These are phyloP conservation scores for Euphorbia celastroides DNA, from an alignment of 441 rosid species.

Conservation along the genomic window DNA sequence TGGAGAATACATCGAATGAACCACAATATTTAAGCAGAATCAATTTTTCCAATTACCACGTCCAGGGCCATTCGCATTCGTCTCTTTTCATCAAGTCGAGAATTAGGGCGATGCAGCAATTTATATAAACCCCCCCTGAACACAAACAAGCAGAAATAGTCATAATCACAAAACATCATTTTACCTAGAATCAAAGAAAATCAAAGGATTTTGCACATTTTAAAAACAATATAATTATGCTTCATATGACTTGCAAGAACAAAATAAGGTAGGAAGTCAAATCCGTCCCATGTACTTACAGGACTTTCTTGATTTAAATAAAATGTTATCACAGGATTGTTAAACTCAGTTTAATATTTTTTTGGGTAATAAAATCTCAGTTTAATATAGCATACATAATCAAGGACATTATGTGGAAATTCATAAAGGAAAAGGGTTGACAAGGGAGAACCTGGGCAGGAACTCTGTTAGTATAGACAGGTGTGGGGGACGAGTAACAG, in stretches of 20 bases:
- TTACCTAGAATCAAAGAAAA: neutral
- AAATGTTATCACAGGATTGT: neutral
- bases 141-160: constrained; percentile 10
- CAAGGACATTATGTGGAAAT: neutral
- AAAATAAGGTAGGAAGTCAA: neutral
- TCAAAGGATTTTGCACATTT: neutral
- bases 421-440: neutral
- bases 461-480: constrained; percentile 93
- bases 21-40: neutral
- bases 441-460: constrained; percentile 65
- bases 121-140: constrained; percentile 94
- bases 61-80: constrained; percentile 95
- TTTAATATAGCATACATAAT: neutral
- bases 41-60: constrained; percentile 52
- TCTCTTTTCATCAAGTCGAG: constrained; percentile 75
- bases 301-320: neutral
- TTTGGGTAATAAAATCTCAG: too few species aligned
- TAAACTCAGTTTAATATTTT: neutral
- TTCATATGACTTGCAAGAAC: neutral
- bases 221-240: neutral
- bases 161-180: neutral
- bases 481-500: constrained; percentile 87
- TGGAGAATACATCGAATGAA: neutral
- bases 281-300: neutral
- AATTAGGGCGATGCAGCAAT: constrained; percentile 78